Conservation (phyloP, 305 asterid genomes). For the Fraxinus sp. region DNA sequence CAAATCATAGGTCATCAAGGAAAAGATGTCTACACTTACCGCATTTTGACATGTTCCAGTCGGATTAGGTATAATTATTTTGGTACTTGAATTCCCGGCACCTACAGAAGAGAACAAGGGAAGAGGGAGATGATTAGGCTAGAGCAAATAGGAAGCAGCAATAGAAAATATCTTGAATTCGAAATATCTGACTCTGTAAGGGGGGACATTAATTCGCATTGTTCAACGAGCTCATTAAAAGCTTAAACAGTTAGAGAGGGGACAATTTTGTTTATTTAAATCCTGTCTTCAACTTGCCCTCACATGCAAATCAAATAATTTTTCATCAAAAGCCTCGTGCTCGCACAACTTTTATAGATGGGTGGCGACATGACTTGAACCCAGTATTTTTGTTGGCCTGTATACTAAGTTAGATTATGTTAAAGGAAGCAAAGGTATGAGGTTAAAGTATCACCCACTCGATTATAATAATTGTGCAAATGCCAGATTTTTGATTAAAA, state of each 20-base stretch:
- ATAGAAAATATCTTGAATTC: neutral
- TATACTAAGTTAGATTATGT: neutral
- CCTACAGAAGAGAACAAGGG: conserved; percentile 30
- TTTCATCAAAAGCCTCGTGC: neutral
- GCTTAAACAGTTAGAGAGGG: neutral
- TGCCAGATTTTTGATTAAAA: neutral
- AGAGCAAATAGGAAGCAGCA: neutral
- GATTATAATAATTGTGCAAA: neutral
- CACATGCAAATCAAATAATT: neutral
- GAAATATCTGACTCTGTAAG: neutral
- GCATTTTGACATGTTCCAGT: conserved; percentile 30
- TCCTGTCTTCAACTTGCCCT: neutral
- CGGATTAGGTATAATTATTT: conserved; percentile 26
- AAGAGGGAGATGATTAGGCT: neutral
- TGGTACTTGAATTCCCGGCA: conserved; percentile 38
- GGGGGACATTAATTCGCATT: neutral
- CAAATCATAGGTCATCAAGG: conserved; percentile 11
- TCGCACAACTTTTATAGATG: neutral
- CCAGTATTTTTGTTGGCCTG: neutral
- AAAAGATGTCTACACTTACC: conserved; percentile 40
- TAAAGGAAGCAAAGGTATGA: neutral
- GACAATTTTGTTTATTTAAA: neutral
- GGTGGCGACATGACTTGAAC: neutral
- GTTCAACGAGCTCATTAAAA: neutral
- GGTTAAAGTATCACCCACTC: neutral